Evolutionary conservation across 2,329 filamentous ascomycete species (phyloP).

Genomic region (Talaromyces atroroseus): DNA sequence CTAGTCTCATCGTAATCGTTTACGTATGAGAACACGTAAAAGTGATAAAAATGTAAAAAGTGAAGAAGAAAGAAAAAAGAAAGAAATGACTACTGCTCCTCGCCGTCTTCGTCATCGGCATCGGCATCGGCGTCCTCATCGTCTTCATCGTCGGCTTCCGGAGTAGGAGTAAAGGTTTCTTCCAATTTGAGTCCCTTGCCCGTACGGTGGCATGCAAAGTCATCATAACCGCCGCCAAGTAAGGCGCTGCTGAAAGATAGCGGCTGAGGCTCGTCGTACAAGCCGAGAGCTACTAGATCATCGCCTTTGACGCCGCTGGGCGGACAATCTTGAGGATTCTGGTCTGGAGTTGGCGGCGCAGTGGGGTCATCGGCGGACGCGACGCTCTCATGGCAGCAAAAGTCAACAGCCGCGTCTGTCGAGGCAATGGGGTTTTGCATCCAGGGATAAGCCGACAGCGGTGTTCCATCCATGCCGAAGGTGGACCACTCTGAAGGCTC

Average conservation of each 20-base stretch:
- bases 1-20: constrained; percentile 12
- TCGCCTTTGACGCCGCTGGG: constrained; percentile 51
- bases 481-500: constrained; percentile 24
- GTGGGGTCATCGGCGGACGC: constrained; percentile 31
- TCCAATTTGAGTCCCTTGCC: constrained; percentile 76
- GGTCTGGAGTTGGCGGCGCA: constrained; percentile 34
- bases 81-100: background rate
- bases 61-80: background rate
- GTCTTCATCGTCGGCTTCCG: constrained; percentile 52
- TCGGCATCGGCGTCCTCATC: constrained; percentile 55
- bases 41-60: constrained; percentile 14
- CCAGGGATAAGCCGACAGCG: constrained; percentile 6
- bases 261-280: constrained; percentile 67
- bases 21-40: constrained; percentile 20
- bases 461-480: constrained; percentile 16
- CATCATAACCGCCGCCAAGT: constrained; percentile 43
- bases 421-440: constrained; percentile 14
- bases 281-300: constrained; percentile 73
- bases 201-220: constrained; percentile 34
- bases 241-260: constrained; percentile 53
- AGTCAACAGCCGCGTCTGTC: constrained; percentile 23
- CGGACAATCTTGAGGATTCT: constrained; percentile 12
- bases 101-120: constrained; percentile 25
- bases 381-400: constrained; percentile 29
- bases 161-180: constrained; percentile 65